Conservation (phyloP, 345 rosid species). For the Eucalyptus caleyi region DNA sequence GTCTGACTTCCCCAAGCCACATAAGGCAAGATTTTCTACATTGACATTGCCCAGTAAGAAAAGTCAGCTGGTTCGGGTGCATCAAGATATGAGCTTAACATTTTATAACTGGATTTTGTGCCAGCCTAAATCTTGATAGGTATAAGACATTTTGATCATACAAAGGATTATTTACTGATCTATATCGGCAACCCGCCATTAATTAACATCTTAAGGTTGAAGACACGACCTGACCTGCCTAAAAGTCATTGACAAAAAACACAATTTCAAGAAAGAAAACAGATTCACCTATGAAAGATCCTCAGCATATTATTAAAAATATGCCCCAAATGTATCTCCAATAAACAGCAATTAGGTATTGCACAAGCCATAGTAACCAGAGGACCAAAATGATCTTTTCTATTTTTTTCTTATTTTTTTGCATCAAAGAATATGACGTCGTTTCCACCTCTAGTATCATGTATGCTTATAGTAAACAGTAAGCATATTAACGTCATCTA, state of each 20-base stretch:
- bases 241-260: neutral
- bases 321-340: neutral
- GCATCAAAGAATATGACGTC: neutral
- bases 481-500: neutral
- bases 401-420: neutral
- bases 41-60: neutral
- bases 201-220: neutral
- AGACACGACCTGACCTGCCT: neutral
- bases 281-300: neutral
- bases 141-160: neutral
- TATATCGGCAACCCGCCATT: neutral
- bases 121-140: neutral
- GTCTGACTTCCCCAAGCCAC: neutral
- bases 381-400: neutral
- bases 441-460: neutral
- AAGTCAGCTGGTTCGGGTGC: neutral
- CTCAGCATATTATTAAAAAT: neutral
- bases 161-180: neutral
- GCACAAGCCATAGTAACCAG: neutral
- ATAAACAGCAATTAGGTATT: neutral
- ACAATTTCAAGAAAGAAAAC: neutral
- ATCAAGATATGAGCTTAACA: neutral
- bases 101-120: neutral
- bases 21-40: neutral
- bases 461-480: neutral